Evolutionary conservation across 2,329 filamentous ascomycete species (phyloP).

Genomic region (Sphaceloma murrayae): DNA sequence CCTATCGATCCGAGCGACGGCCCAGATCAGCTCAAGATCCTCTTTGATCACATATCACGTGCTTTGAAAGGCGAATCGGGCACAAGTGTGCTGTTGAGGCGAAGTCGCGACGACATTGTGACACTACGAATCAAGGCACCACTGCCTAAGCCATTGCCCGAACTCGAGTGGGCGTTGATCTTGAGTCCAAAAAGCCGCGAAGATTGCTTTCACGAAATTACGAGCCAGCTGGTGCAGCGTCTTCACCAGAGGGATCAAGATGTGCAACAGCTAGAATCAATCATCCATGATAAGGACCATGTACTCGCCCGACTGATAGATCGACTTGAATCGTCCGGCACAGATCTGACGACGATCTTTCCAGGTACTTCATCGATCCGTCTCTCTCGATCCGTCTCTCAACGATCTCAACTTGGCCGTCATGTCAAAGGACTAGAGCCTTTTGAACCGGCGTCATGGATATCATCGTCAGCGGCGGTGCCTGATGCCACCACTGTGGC

Average conservation of each 20-base stretch:
- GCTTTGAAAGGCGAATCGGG: constrained; percentile 34
- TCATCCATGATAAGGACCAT: constrained; percentile 49
- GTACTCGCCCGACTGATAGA: constrained; percentile 50
- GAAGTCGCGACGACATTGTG: constrained; percentile 29
- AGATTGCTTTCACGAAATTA: constrained; percentile 40
- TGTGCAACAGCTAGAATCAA: constrained; percentile 40
- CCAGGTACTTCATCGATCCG: constrained; percentile 43
- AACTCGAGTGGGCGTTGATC: constrained; percentile 56
- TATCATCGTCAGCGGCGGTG: background rate
- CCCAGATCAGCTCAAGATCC: constrained; percentile 54
- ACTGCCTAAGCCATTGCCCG: constrained; percentile 53
- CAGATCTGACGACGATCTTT: constrained; percentile 49
- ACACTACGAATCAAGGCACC: constrained; percentile 48
- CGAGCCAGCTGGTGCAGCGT: constrained; percentile 45
- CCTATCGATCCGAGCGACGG: constrained; percentile 66
- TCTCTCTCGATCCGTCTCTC: constrained; percentile 34
- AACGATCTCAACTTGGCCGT: constrained; percentile 43
- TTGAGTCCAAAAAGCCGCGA: constrained; percentile 38
- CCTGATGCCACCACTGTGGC: background rate
- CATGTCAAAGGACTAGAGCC: constrained; percentile 46
- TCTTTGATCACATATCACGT: constrained; percentile 54
- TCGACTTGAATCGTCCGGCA: constrained; percentile 46
- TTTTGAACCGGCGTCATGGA: constrained; percentile 44
- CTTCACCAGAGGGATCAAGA: constrained; percentile 40
- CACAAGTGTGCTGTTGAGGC: constrained; percentile 28